Evolutionary conservation across 768 basidiomycete genomes (phyloP).

Genomic region (Suillus weaverae): DNA sequence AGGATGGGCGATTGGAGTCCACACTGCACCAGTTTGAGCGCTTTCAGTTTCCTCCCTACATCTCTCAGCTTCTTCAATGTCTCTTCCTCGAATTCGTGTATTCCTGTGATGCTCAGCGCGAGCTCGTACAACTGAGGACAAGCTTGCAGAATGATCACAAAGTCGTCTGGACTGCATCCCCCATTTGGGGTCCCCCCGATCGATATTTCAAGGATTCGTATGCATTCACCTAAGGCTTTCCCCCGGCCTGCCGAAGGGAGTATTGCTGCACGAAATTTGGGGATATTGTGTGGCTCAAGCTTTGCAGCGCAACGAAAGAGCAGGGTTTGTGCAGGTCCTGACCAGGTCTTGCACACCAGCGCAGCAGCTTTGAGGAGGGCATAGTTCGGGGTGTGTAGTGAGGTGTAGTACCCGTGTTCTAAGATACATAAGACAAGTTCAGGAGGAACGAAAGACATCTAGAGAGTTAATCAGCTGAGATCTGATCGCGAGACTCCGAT

Average conservation of each 20-base stretch:
- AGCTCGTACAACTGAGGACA: conserved; percentile 39
- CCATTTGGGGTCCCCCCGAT: conserved; percentile 14
- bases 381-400: conserved; percentile 19
- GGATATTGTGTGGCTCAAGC: conserved; percentile 4
- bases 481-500: background rate
- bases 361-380: conserved; percentile 22
- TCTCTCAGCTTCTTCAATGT: conserved; percentile 26
- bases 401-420: conserved; percentile 26
- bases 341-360: conserved; percentile 30
- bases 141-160: conserved; percentile 21
- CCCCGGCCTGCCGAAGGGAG: conserved; percentile 16
- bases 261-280: conserved; percentile 20
- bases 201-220: conserved; percentile 25
- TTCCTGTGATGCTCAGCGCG: conserved; percentile 18
- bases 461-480: background rate
- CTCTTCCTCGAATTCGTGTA: conserved; percentile 32
- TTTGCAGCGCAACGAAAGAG: conserved; percentile 26
- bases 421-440: conserved; percentile 26
- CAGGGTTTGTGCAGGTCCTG: conserved; percentile 27
- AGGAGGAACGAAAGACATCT: conserved; percentile 21
- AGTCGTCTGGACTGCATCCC: conserved; percentile 10
- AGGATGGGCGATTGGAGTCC: conserved; percentile 45
- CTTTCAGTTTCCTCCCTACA: conserved; percentile 28
- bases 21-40: conserved; percentile 33
- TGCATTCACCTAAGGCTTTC: conserved; percentile 16